Base-by-base conservation (phyloP, 225 moss, liverwort and hornwort species). In the Pseudoscleropodium purum region DNA sequence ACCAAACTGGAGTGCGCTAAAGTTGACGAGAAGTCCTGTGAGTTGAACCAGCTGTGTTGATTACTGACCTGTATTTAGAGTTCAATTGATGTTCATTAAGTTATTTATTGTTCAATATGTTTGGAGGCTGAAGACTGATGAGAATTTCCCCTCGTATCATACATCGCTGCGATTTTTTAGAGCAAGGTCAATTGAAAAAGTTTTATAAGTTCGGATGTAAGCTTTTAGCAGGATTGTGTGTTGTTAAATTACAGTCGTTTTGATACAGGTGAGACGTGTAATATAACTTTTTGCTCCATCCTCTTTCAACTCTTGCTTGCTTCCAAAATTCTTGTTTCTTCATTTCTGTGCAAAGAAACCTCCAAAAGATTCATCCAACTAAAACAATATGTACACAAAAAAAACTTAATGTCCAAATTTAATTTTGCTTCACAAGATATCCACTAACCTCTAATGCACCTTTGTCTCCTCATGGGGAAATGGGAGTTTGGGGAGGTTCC, bases 1-100 rank as follows among this genome's bases (percentile, higher is more conserved):
- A 95, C 41, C 99, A 99, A 91, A 97, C 93, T 89, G 97, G 99
- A 67, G 90, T 93, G 91, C 93, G 88, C 49, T 83, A 82, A 79
- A 82, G 68, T 56, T 92, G 91, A 92, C 75, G 27, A 72, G 60
- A 39, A 15, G 26, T 2, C 30, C 47, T 79, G 29, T 54, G 54
- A 29, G 45, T 43, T 66, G 56, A 24, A 70, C 31, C 63, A 88
- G 37, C 47, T 18, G 30, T 72, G 43, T 45, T 41, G 61, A 77
- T 65, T 30, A 31, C 9, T 33, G n/a, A 37, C 10, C 30, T 88
- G 90, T 69, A 64, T 17, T 18, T 87, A 87, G 68, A 66, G 54
- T 65, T 20, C 29, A 73, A 41, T 47, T 45, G 43, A 79, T 61
- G 8, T n/a, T 52, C 41, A 78, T 49, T 61, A 26, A 61, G 61